Evolutionary conservation across 2,329 filamentous ascomycete genomes (phyloP).

Genomic region (Apiospora arundinis): DNA sequence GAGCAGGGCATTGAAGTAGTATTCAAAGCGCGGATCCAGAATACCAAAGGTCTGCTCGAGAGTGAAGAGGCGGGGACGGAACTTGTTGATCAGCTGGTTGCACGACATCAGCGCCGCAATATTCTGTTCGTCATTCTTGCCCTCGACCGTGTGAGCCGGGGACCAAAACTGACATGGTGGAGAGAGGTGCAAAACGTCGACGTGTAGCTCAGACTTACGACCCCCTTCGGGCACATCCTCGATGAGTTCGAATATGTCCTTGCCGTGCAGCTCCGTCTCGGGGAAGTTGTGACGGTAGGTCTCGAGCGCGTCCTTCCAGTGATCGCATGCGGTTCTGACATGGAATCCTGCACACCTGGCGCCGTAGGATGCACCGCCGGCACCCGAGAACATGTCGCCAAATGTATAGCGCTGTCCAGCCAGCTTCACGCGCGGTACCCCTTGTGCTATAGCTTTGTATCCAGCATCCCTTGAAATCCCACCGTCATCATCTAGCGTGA

Average conservation of each 20-base stretch:
- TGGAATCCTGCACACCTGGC: constrained; percentile 59
- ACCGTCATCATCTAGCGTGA: constrained; percentile 22
- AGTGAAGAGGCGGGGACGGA: constrained; percentile 73
- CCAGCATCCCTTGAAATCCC: too few species aligned
- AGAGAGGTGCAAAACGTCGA: constrained; percentile 76
- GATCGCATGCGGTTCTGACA: constrained; percentile 69
- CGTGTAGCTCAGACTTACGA: constrained; percentile 41
- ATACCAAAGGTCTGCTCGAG: constrained; percentile 82
- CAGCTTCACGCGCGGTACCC: constrained; percentile 27
- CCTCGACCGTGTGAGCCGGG: constrained; percentile 67
- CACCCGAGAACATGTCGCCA: constrained; percentile 68
- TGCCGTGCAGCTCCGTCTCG: constrained; percentile 52
- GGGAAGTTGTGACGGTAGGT: constrained; percentile 68
- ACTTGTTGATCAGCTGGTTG: constrained; percentile 59
- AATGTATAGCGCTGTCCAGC: constrained; percentile 57
- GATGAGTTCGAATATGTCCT: constrained; percentile 58
- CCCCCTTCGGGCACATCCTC: constrained; percentile 29
- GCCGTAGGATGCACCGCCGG: constrained; percentile 64
- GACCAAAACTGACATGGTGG: constrained; percentile 83
- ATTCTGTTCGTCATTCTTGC: constrained; percentile 70
- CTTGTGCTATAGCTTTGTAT: too few species aligned
- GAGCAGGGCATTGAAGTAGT: constrained; percentile 66
- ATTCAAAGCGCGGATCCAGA: constrained; percentile 54
- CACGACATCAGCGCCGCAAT: constrained; percentile 63
- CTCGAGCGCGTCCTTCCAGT: constrained; percentile 58